Evolutionary conservation across 495 filamentous ascomycete species (phyloP).

Genomic region (Amphirosellinia nigrospora): DNA sequence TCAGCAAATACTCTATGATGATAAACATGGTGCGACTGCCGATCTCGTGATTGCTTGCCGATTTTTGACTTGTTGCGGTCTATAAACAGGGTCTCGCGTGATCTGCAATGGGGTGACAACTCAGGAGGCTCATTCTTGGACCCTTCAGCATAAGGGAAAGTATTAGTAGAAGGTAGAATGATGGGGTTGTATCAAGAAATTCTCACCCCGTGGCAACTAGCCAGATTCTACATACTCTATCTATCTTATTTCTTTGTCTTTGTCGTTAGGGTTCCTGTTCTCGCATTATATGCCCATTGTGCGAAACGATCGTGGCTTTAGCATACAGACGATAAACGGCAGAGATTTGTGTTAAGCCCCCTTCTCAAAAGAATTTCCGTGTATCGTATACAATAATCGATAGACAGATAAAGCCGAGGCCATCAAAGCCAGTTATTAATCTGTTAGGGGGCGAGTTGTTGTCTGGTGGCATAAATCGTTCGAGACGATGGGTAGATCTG

Average conservation of each 20-base stretch:
- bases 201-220: too few relatives aligned
- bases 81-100: constrained; percentile 8
- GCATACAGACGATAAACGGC: neutral
- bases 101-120: constrained; percentile 15
- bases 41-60: constrained; percentile 2
- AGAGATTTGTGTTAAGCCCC: neutral
- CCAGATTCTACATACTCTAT: too few relatives aligned
- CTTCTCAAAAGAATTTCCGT: neutral
- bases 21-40: constrained; percentile 19
- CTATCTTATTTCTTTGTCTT: neutral
- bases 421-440: neutral
- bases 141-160: neutral
- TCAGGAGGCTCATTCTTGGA: constrained; percentile 15
- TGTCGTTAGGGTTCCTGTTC: neutral
- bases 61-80: neutral
- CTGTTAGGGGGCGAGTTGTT: neutral
- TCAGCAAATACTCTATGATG: constrained; percentile 4
- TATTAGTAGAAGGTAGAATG: neutral
- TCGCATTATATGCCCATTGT: neutral
- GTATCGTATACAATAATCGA: neutral
- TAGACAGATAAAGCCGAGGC: neutral
- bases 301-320: neutral
- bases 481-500: constrained; percentile 6
- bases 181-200: neutral
- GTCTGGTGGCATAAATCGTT: neutral